Evolutionary conservation across 108 stramenopile species (phyloP), one percentile per base, ranked within the genome.

Genomic region (Pelagomonas calceolata): DNA sequence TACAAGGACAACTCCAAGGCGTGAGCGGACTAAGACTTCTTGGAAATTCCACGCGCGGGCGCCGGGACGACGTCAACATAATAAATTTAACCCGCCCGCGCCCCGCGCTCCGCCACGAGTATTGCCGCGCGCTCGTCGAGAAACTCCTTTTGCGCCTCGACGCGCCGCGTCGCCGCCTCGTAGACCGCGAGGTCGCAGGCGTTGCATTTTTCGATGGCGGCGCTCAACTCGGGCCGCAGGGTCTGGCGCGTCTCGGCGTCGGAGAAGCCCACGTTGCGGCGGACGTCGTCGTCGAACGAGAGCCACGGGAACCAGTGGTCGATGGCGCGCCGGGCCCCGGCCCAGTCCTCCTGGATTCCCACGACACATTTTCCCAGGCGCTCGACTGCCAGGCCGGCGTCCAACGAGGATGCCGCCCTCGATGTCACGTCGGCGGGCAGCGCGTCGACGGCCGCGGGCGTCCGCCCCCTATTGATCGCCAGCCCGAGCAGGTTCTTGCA

Each of bases 241-340:
- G 39, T 36, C 1, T 16, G 30, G 31, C 18, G 33, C 46, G 44
- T 68, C 51, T 68, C 74, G 30, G 66, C 72, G 26, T 3, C 64
- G 18, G 30, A 5, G 63, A 31, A 35, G 0, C 66, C 66, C 43
- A 43, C 66, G 72, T 73, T 66, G 30, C 18, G n/a, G 34, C 30
- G 68, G 10, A 7, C 37, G 46, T 43, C 36, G 39, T 75, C 69
- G 15, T 37, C 26, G 69, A 51, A 70, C 21, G 67, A 31, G 51
- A 78, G 36, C 77, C 77, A 78, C 45, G 77, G 77, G 69, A 74
- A 78, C 30, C 34, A 78, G 32, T 60, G 67, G 30, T 30, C 67
- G 4, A 78, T 30, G 30, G 73, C 32, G 18, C 44, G 32, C 68
- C 45, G 30, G 29, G 71, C 69, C 16, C 12, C 63, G 37, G 73